These are phyloP conservation scores for Aegilops tauschii DNA, from an alignment of 176 grass and related monocot species.

Conservation along the genomic window DNA sequence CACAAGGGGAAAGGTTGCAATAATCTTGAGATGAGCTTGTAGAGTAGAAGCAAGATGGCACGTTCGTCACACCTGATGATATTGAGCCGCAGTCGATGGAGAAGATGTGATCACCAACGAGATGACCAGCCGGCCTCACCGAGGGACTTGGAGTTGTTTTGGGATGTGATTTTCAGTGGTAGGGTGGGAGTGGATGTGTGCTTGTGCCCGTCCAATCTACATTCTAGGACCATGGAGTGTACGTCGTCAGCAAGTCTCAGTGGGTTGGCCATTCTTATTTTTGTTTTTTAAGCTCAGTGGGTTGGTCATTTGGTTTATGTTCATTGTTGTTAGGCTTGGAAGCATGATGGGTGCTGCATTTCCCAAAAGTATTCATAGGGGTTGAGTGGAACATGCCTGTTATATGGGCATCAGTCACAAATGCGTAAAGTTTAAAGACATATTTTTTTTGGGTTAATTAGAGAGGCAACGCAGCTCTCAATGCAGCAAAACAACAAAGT, in stretches of 20 bases:
- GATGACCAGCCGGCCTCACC: background rate
- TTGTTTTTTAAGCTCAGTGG: background rate
- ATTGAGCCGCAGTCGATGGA: background rate
- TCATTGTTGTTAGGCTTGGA: background rate
- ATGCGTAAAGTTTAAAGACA: too few species aligned
- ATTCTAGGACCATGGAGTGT: background rate
- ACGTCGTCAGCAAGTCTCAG: background rate
- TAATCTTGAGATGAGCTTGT: too few species aligned
- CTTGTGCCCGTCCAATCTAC: too few species aligned
- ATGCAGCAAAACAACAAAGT: too few species aligned
- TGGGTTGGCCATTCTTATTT: background rate
- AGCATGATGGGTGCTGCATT: background rate
- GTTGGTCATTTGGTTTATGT: background rate
- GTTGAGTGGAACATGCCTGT: background rate
- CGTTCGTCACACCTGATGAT: background rate
- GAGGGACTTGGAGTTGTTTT: background rate
- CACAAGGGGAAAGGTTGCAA: too few species aligned
- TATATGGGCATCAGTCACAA: background rate
- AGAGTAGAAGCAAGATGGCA: too few species aligned
- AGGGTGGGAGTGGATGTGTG: too few species aligned
- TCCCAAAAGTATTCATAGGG: background rate
- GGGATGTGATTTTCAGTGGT: background rate
- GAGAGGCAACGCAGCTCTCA: too few species aligned
- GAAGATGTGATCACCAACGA: background rate
- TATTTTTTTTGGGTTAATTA: too few species aligned